These are phyloP conservation scores for Aureobasidium sp. DNA, from an alignment of 2,329 filamentous ascomycete species.

Conservation along the genomic window DNA sequence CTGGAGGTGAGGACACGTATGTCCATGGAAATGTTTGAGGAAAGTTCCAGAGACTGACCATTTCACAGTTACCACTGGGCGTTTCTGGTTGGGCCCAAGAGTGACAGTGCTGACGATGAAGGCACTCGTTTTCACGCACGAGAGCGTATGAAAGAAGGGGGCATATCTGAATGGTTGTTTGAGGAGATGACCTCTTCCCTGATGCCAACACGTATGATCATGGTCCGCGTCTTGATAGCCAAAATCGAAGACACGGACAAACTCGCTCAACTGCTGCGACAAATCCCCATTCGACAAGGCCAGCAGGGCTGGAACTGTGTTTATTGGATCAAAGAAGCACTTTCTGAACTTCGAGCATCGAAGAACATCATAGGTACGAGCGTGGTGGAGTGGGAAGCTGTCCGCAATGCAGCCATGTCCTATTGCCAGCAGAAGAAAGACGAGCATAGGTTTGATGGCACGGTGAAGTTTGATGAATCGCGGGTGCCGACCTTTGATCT, in stretches of 20 bases:
- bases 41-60: background rate
- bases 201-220: background rate
- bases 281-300: background rate
- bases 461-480: background rate
- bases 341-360: background rate
- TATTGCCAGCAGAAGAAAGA: background rate
- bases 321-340: background rate
- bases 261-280: background rate
- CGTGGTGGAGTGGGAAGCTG: background rate
- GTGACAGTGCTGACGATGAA: background rate
- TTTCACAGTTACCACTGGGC: background rate
- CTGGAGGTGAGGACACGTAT: background rate
- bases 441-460: background rate
- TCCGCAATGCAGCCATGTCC: background rate
- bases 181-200: background rate
- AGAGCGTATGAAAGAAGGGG: background rate
- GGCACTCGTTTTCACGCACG: background rate
- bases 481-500: background rate
- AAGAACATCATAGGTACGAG: background rate
- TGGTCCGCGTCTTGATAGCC: background rate
- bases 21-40: background rate
- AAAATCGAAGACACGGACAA: background rate
- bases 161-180: background rate
- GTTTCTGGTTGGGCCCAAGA: background rate
- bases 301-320: slow-evolving; percentile 2